Evolutionary conservation across 2,329 filamentous ascomycete genomes (phyloP).

Genomic region (Epichloe brachyelytri): DNA sequence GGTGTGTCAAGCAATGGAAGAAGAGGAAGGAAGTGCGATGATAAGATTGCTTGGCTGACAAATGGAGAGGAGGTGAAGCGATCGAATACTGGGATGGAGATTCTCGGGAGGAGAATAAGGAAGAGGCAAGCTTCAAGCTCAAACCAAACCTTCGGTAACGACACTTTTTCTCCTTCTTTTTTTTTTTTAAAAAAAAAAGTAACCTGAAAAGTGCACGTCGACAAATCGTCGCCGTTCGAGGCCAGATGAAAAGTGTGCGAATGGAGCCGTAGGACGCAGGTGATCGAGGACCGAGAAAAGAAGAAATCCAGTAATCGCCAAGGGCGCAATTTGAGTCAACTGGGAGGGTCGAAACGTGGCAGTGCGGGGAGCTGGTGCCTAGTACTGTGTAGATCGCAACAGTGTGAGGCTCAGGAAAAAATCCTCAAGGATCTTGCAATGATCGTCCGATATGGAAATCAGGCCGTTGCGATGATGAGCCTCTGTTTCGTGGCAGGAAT

Average conservation of each 20-base stretch:
- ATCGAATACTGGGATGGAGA: conserved; percentile 21
- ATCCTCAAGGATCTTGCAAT: not conserved
- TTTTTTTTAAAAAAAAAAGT: not conserved
- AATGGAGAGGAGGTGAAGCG: conserved; percentile 21
- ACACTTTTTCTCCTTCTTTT: not conserved
- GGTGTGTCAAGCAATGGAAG: conserved; percentile 11
- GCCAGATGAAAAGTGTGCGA: not conserved
- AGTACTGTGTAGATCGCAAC: not conserved
- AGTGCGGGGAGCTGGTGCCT: not conserved
- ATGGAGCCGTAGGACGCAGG: not conserved
- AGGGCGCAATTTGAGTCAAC: not conserved
- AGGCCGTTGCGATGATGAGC: not conserved
- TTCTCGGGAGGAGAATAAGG: conserved; percentile 23
- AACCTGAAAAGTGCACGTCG: not conserved
- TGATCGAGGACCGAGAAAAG: not conserved
- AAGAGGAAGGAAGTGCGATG: conserved; percentile 19
- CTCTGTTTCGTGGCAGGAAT: not conserved
- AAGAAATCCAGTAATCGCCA: not conserved
- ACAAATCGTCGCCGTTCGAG: not conserved
- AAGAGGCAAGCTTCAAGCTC: conserved; percentile 26
- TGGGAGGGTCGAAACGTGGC: not conserved
- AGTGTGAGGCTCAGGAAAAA: not conserved
- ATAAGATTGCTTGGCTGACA: conserved; percentile 19
- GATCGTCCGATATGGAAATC: not conserved
- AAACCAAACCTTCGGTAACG: conserved; percentile 18